These are phyloP conservation scores for Saccharomycopsis hybrid DNA, from an alignment of 1,139 yeast genomes.

Conservation along the genomic window DNA sequence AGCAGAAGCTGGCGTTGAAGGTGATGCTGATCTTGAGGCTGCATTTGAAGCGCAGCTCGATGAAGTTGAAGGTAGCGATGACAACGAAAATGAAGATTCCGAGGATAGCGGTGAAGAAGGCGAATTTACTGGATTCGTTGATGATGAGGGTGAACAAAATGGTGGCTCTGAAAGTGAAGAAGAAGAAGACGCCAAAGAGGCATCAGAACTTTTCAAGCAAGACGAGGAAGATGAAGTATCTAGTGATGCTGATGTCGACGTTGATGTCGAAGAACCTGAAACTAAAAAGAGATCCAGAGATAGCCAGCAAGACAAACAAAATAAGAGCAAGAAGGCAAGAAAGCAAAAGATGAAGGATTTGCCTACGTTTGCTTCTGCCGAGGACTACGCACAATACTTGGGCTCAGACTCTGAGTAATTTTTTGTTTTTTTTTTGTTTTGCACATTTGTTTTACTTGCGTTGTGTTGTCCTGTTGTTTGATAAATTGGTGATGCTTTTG, in stretches of 20 bases:
- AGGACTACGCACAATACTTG: slow-evolving; percentile 75
- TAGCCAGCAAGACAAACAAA: slow-evolving; percentile 18
- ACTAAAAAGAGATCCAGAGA: slow-evolving; percentile 23
- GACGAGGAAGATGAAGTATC: slow-evolving; percentile 17
- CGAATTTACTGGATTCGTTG: slow-evolving; percentile 19
- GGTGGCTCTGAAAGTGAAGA: slow-evolving; percentile 14
- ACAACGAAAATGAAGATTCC: slow-evolving; percentile 26
- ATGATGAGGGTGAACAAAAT: slow-evolving; percentile 24
- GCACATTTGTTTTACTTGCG: too few species aligned
- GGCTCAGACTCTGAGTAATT: slow-evolving; percentile 26
- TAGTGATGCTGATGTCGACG: slow-evolving; percentile 15
- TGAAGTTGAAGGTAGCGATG: slow-evolving; percentile 23
- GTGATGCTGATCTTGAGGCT: slow-evolving; percentile 26
- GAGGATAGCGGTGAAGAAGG: slow-evolving; percentile 27
- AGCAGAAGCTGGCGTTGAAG: slow-evolving; percentile 26
- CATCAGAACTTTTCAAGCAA: slow-evolving; percentile 10
- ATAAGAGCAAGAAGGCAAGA: slow-evolving; percentile 39
- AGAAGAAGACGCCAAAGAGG: slow-evolving; percentile 3
- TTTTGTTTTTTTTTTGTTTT: neutral
- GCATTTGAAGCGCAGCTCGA: slow-evolving; percentile 23
- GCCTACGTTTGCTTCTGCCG: slow-evolving; percentile 87
- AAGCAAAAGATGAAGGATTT: slow-evolving; percentile 57
- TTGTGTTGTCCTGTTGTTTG: too few species aligned
- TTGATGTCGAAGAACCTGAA: neutral
- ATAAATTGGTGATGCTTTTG: too few species aligned